Evolutionary conservation across 306 rosid genomes (phyloP).

Genomic region (Cercis canadensis): DNA sequence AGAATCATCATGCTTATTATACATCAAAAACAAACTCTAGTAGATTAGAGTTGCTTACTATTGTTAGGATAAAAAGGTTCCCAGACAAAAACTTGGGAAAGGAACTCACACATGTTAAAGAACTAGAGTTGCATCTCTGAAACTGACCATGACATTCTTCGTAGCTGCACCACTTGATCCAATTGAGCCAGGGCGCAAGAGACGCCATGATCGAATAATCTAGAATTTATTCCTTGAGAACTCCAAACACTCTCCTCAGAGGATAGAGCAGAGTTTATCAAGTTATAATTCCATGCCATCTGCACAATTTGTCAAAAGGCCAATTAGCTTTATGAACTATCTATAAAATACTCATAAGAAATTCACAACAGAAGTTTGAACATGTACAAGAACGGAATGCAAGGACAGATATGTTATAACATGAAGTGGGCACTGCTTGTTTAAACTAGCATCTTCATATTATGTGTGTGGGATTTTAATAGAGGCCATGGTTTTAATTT

Average conservation of each 20-base stretch:
- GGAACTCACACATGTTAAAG: conserved; percentile 22
- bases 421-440: too few species aligned
- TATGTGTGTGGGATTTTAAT: too few species aligned
- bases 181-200: conserved; percentile 2
- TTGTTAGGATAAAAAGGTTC: conserved; percentile 17
- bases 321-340: conserved; percentile 27
- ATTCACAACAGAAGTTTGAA: too few species aligned
- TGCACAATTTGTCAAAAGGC: conserved; percentile 38
- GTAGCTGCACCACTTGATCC: conserved; percentile 2
- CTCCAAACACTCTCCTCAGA: conserved; percentile 16
- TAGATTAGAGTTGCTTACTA: too few species aligned
- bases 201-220: too few species aligned
- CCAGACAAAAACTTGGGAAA: not conserved
- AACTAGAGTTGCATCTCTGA: conserved; percentile 25
- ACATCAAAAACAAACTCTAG: too few species aligned
- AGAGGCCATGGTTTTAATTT: too few species aligned
- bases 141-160: conserved; percentile 9
- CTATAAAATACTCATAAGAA: not conserved
- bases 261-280: conserved; percentile 2
- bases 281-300: conserved; percentile 35
- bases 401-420: too few species aligned
- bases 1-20: too few species aligned
- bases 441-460: too few species aligned
- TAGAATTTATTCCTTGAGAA: conserved; percentile 18
- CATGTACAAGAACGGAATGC: too few species aligned